Evolutionary conservation across 2,329 filamentous ascomycete genomes (phyloP).

Genomic region (Xylariaceae sp.): DNA sequence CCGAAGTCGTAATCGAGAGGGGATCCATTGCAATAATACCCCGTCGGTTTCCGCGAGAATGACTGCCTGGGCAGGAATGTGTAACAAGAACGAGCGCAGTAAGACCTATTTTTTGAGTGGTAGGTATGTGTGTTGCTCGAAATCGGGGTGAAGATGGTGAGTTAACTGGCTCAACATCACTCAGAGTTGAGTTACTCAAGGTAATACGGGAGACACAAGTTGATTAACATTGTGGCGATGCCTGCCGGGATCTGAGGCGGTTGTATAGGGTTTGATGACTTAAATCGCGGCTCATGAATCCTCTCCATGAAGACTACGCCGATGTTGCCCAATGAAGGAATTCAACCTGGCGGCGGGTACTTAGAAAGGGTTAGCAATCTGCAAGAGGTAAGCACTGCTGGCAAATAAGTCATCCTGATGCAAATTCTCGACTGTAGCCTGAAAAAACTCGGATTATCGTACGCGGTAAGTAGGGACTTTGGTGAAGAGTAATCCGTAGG

Average conservation of each 20-base stretch:
- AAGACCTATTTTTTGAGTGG: background rate
- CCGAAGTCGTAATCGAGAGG: slow-evolving; percentile 19
- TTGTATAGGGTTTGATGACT: background rate
- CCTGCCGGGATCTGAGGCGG: background rate
- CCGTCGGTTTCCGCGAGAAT: background rate
- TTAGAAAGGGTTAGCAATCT: background rate
- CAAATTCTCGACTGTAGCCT: background rate
- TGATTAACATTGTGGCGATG: background rate
- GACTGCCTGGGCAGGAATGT: background rate
- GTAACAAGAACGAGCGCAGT: background rate
- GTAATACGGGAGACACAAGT: background rate
- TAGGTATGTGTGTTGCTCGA: background rate
- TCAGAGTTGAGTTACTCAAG: background rate
- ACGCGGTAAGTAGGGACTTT: too few species aligned
- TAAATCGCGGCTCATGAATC: background rate
- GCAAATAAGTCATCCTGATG: background rate
- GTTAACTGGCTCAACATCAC: background rate
- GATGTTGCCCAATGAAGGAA: background rate
- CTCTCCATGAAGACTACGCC: background rate
- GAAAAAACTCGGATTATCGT: background rate
- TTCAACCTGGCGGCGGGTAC: background rate
- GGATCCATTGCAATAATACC: slow-evolving; percentile 15
- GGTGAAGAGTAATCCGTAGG: too few species aligned
- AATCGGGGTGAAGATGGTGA: slow-evolving; percentile 1
- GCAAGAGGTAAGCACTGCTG: background rate